These are phyloP conservation scores for Cercospora sojina DNA, from an alignment of 2,329 filamentous ascomycete genomes.

Conservation along the genomic window DNA sequence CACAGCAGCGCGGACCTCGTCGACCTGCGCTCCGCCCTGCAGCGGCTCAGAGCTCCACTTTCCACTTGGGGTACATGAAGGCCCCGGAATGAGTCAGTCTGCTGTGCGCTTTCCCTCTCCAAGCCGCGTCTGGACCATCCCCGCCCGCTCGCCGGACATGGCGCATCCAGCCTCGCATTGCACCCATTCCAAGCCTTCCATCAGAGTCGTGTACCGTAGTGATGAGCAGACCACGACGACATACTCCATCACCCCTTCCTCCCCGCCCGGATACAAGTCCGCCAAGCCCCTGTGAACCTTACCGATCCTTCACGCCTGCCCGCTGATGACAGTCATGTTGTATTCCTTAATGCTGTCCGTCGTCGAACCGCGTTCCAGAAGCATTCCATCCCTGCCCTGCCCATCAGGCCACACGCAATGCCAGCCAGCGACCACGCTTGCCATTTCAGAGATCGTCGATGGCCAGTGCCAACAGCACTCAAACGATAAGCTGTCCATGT, in stretches of 20 bases:
- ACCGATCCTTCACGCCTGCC: background rate
- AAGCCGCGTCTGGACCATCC: background rate
- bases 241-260: background rate
- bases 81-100: background rate
- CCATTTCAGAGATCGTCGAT: background rate
- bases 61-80: background rate
- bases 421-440: background rate
- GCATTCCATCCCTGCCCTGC: background rate
- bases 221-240: background rate
- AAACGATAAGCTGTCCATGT: background rate
- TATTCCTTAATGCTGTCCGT: background rate
- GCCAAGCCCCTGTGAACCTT: background rate
- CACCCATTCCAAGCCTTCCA: background rate
- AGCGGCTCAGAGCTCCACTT: background rate
- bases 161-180: background rate
- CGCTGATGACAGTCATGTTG: background rate
- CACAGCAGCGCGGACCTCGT: background rate
- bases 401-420: background rate
- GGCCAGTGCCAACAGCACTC: background rate
- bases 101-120: background rate
- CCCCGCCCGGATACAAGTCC: background rate
- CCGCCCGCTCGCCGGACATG: background rate
- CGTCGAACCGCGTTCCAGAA: background rate
- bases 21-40: background rate
- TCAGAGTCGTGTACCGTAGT: background rate